phyloP scores from a whole-genome alignment of 1,139 yeast species.

The Trichomonascaceae sp. region DNA sequence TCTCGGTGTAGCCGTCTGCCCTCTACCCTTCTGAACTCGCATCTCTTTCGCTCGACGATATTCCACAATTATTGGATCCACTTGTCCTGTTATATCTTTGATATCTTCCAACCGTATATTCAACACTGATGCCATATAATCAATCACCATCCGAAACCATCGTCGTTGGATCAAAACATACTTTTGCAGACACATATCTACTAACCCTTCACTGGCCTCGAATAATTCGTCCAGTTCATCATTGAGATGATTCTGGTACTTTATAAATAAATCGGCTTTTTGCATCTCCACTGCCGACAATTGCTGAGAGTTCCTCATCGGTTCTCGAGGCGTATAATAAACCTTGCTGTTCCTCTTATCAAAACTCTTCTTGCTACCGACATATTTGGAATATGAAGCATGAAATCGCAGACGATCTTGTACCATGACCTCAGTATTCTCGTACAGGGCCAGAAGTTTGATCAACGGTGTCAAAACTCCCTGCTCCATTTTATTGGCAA shows the following conservation, averaged over 20 bases:
- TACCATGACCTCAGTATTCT: slow-evolving; percentile 20
- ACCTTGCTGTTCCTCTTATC: slow-evolving; percentile 2
- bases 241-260: slow-evolving; percentile 24
- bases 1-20: background rate
- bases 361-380: slow-evolving; percentile 15
- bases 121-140: slow-evolving; percentile 24
- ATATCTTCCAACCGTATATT: slow-evolving; percentile 18
- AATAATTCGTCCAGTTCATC: slow-evolving; percentile 27
- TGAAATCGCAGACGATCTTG: slow-evolving; percentile 21
- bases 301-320: slow-evolving; percentile 9
- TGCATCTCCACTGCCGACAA: slow-evolving; percentile 12
- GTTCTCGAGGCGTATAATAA: slow-evolving; percentile 4
- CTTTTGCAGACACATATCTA: slow-evolving; percentile 19
- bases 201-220: slow-evolving; percentile 21
- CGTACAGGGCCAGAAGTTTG: slow-evolving; percentile 22
- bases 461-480: slow-evolving; percentile 25
- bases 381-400: slow-evolving; percentile 20
- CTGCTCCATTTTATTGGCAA: slow-evolving; percentile 20
- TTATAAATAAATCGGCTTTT: slow-evolving; percentile 23
- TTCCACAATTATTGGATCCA: slow-evolving; percentile 21
- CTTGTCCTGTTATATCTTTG: slow-evolving; percentile 14
- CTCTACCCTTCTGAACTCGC: background rate
- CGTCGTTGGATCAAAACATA: slow-evolving; percentile 25
- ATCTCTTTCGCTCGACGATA: slow-evolving; percentile 7
- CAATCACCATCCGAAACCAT: slow-evolving; percentile 26